Evolutionary conservation across 768 basidiomycete species (phyloP).

Genomic region (Lentinula lateritia): DNA sequence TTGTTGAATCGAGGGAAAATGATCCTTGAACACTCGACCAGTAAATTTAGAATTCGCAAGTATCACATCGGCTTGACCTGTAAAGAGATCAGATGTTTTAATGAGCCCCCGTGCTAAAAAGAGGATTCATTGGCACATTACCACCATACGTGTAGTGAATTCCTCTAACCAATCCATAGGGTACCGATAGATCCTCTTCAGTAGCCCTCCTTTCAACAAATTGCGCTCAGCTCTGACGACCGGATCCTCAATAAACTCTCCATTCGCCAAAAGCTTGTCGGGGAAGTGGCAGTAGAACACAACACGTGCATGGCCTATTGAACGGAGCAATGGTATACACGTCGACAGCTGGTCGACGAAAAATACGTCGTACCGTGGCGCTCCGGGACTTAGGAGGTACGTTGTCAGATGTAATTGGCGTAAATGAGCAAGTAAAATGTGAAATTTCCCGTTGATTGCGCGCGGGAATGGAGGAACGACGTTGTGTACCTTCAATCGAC

Average conservation of each 20-base stretch:
- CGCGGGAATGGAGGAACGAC: conserved; percentile 76
- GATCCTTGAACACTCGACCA: conserved; percentile 66
- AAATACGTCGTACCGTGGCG: conserved; percentile 71
- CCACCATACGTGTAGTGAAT: conserved; percentile 70
- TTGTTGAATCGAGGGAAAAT: conserved; percentile 63
- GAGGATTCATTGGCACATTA: background rate
- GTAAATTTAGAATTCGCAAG: conserved; percentile 93
- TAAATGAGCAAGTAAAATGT: conserved; percentile 84
- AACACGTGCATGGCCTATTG: conserved; percentile 65
- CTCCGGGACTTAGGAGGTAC: conserved; percentile 48
- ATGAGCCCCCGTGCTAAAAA: background rate
- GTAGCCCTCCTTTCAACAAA: conserved; percentile 32
- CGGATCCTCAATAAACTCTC: conserved; percentile 49
- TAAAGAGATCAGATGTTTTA: background rate
- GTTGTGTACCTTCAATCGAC: conserved; percentile 73
- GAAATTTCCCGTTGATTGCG: conserved; percentile 72
- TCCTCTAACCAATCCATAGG: conserved; percentile 94
- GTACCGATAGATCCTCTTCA: conserved; percentile 76
- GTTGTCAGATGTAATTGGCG: conserved; percentile 80
- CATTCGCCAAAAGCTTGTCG: conserved; percentile 83
- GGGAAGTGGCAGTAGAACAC: conserved; percentile 99
- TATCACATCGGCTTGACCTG: conserved; percentile 86
- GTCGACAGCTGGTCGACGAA: conserved; percentile 96
- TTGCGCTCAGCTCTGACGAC: conserved; percentile 27
- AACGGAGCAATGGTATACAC: conserved; percentile 77